These are phyloP conservation scores for Cladosporium velox DNA, from an alignment of 2,329 filamentous ascomycete species.

Conservation along the genomic window DNA sequence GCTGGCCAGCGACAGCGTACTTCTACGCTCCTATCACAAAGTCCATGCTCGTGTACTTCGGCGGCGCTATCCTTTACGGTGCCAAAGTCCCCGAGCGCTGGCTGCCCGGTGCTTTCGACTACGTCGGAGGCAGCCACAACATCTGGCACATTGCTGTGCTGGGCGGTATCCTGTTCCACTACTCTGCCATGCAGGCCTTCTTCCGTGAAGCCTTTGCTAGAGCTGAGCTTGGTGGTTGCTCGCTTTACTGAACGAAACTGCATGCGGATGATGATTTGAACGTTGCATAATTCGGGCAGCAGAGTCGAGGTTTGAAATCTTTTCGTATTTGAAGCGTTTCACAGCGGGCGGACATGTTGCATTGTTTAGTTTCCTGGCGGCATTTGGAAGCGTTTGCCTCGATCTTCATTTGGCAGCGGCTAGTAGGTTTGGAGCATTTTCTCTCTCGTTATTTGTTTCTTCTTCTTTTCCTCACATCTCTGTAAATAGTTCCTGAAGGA, in stretches of 20 bases:
- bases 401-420: neutral
- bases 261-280: neutral
- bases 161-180: constrained; percentile 96
- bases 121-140: constrained; percentile 93
- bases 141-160: constrained; percentile 96
- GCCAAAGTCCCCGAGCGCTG: constrained; percentile 91
- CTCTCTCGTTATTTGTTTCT: neutral
- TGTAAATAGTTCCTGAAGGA: neutral
- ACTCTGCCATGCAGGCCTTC: constrained; percentile 92
- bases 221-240: constrained; percentile 33
- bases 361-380: neutral
- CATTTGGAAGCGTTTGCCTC: neutral
- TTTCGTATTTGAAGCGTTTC: neutral
- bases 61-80: constrained; percentile 84
- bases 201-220: constrained; percentile 62
- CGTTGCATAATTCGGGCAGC: neutral
- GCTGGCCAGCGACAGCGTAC: constrained; percentile 75
- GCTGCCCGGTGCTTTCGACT: constrained; percentile 91
- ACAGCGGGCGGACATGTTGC: neutral
- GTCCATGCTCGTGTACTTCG: constrained; percentile 81
- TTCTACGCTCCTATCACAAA: constrained; percentile 90
- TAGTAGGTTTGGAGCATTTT: neutral
- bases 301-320: neutral
- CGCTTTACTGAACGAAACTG: constrained; percentile 31
- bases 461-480: neutral